Conservation (phyloP, 768 basidiomycete genomes). For the Boletus reticulatus region DNA sequence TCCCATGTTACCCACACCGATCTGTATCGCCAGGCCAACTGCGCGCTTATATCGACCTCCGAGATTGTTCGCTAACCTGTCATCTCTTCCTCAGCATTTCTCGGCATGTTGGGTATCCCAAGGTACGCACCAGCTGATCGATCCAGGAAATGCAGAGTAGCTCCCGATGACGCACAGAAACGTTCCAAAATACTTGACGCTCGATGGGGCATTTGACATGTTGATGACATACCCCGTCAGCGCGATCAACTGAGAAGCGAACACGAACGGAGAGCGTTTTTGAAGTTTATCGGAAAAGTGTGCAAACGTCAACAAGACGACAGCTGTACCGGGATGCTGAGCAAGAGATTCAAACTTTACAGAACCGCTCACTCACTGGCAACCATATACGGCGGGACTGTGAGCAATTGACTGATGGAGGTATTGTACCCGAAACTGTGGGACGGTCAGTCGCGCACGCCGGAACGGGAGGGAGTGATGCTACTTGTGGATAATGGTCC, state of each 20-base stretch:
- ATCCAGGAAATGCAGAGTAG: not conserved
- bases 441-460: not conserved
- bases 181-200: conserved; percentile 3
- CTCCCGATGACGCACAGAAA: not conserved
- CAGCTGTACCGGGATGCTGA: not conserved
- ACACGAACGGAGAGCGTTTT: not conserved
- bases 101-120: too few species aligned
- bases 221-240: not conserved
- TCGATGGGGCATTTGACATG: not conserved
- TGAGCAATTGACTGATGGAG: not conserved
- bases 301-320: not conserved
- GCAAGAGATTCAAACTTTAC: not conserved
- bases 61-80: conserved; percentile 3
- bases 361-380: not conserved
- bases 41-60: not conserved
- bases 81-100: not conserved
- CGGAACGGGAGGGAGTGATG: not conserved
- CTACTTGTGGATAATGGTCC: conserved; percentile 2
- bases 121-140: conserved; percentile 1
- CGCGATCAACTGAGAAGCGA: not conserved
- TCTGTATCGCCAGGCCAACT: not conserved
- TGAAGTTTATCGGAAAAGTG: conserved; percentile 1
- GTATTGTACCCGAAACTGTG: not conserved
- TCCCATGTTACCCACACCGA: not conserved
- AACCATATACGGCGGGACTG: not conserved